These are phyloP conservation scores for Colletotrichum eremochloae DNA, from an alignment of 2,329 filamentous ascomycete species.

Conservation along the genomic window DNA sequence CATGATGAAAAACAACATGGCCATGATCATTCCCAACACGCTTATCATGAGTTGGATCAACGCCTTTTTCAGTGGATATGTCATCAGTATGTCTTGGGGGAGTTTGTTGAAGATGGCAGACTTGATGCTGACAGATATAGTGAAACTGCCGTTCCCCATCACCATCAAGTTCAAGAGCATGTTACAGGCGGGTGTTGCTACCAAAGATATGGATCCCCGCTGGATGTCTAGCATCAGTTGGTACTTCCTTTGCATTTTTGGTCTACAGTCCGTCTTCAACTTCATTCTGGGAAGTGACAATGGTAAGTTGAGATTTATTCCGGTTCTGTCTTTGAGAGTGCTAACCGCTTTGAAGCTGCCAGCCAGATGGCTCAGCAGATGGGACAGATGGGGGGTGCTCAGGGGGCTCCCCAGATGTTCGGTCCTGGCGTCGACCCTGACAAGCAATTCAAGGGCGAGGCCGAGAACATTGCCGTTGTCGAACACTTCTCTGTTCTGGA, in stretches of 20 bases:
- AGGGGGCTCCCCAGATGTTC: constrained; percentile 75
- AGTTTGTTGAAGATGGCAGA: not conserved
- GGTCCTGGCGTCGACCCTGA: constrained; percentile 94
- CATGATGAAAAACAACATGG: constrained; percentile 99
- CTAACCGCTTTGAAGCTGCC: constrained; percentile 73
- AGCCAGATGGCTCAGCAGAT: constrained; percentile 94
- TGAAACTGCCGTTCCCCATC: constrained; percentile 97
- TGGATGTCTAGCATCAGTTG: constrained; percentile 99
- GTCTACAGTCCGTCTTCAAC: constrained; percentile 95
- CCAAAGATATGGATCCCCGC: constrained; percentile 93
- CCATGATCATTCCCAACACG: constrained; percentile 99
- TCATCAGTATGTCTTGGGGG: constrained; percentile 77
- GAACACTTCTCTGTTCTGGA: constrained; percentile 94
- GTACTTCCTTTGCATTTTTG: constrained; percentile 99
- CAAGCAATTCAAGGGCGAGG: constrained; percentile 93
- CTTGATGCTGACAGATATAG: constrained; percentile 56
- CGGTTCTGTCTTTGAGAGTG: not conserved
- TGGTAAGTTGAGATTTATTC: constrained; percentile 67
- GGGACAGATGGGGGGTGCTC: constrained; percentile 80
- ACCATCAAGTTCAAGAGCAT: constrained; percentile 99
- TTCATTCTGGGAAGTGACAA: constrained; percentile 97
- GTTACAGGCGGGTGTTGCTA: constrained; percentile 97
- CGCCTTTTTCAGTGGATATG: constrained; percentile 97
- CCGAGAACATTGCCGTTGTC: constrained; percentile 94
- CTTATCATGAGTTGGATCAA: constrained; percentile 99